phyloP scores from a whole-genome alignment of 768 basidiomycete genomes.

The Lentinula detonsa region DNA sequence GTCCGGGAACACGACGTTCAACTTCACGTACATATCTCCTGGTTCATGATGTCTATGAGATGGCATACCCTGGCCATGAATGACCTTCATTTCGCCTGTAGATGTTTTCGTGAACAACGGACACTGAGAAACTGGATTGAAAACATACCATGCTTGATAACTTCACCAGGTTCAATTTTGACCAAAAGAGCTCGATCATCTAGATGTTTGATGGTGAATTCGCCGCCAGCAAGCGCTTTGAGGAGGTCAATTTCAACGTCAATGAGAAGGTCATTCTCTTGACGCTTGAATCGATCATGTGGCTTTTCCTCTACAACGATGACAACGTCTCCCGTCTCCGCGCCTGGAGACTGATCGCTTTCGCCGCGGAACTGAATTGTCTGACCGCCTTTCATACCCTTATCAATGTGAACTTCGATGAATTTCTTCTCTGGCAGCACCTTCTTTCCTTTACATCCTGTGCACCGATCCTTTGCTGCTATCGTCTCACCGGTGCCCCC shows the following conservation, averaged over 20 bases:
- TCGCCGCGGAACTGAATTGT: constrained; percentile 86
- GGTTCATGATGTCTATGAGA: constrained; percentile 96
- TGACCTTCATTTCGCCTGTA: constrained; percentile 82
- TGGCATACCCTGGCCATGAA: constrained; percentile 96
- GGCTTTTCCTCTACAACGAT: constrained; percentile 93
- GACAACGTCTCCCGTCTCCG: constrained; percentile 89
- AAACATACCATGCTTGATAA: constrained; percentile 84
- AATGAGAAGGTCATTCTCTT: constrained; percentile 79
- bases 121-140: constrained; percentile 2
- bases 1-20: constrained; percentile 89
- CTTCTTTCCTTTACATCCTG: constrained; percentile 93
- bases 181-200: constrained; percentile 89
- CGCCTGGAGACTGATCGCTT: constrained; percentile 86
- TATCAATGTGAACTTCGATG: constrained; percentile 96
- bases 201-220: constrained; percentile 85
- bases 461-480: constrained; percentile 89
- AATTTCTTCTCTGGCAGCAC: constrained; percentile 91
- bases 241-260: constrained; percentile 92
- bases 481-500: constrained; percentile 93
- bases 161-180: constrained; percentile 80
- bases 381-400: constrained; percentile 94
- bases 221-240: constrained; percentile 89
- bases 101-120: constrained; percentile 6
- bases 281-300: constrained; percentile 83
- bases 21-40: constrained; percentile 86